A percentile compares a stretch with the other conserved stretches of the same genome.
These are phyloP conservation scores for Cyberlindnera sargentensis DNA, from an alignment of 805 yeast species.

Conservation along the genomic window DNA sequence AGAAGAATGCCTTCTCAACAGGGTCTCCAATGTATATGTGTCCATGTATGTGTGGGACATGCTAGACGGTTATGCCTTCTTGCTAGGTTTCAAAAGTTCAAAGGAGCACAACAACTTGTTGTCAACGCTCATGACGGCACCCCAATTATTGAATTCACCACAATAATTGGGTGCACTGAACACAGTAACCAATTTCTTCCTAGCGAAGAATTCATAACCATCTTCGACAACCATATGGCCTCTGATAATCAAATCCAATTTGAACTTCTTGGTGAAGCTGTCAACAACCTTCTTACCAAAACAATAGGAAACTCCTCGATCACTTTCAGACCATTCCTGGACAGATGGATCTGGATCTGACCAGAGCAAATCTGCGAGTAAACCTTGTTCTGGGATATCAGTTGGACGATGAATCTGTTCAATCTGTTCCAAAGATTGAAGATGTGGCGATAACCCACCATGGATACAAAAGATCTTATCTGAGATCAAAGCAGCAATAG, in stretches of 20 bases:
- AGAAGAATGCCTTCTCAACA: too few species aligned
- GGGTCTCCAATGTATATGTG: too few species aligned
- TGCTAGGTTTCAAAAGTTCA: conserved; percentile 77
- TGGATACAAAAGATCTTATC: conserved; percentile 89
- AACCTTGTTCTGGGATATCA: conserved; percentile 75
- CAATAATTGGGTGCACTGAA: conserved; percentile 77
- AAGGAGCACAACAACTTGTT: conserved; percentile 89
- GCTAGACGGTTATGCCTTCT: not conserved
- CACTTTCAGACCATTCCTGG: conserved; percentile 71
- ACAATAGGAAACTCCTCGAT: conserved; percentile 76
- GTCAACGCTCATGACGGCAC: conserved; percentile 95
- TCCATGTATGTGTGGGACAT: too few species aligned
- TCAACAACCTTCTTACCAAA: conserved; percentile 72
- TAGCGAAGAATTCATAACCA: conserved; percentile 77
- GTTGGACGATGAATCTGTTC: conserved; percentile 72
- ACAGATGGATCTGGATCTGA: conserved; percentile 64
- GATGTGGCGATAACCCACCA: conserved; percentile 75
- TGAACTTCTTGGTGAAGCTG: conserved; percentile 55
- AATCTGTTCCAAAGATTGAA: conserved; percentile 58
- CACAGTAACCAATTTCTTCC: conserved; percentile 67
- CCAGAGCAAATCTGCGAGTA: conserved; percentile 75
- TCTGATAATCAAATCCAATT: conserved; percentile 70
- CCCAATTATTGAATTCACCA: conserved; percentile 72
- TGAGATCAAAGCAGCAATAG: conserved; percentile 93
- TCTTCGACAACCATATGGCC: conserved; percentile 91